These are phyloP conservation scores for Trametes versicolor DNA, from an alignment of 1,284 basidiomycete species.

Conservation along the genomic window DNA sequence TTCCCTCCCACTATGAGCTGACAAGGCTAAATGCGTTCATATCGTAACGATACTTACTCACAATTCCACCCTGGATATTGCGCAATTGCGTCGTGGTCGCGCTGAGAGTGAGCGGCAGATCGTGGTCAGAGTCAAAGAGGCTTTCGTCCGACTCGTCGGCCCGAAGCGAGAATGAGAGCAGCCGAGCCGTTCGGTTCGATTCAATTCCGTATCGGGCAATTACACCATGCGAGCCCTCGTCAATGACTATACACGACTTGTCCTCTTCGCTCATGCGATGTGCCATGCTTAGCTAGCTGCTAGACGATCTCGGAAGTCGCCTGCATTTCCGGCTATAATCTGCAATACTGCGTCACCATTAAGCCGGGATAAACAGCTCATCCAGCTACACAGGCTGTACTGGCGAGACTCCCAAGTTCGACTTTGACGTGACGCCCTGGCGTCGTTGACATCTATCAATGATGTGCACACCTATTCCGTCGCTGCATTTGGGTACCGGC, in stretches of 20 bases:
- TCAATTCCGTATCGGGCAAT: not conserved
- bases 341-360: too few species aligned
- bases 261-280: too few species aligned
- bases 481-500: not conserved
- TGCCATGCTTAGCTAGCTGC: too few species aligned
- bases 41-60: not conserved
- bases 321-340: too few species aligned
- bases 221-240: too few species aligned
- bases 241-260: too few species aligned
- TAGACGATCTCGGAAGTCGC: too few species aligned
- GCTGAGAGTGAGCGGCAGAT: not conserved
- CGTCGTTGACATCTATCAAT: slow-evolving; percentile 15
- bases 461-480: slow-evolving; percentile 4
- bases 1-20: not conserved
- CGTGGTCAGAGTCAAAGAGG: not conserved
- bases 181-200: slow-evolving; percentile 5
- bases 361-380: too few species aligned
- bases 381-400: not conserved
- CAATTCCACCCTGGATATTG: not conserved
- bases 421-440: not conserved
- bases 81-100: not conserved
- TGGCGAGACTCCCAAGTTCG: not conserved
- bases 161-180: not conserved
- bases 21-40: not conserved
- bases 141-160: not conserved